Base-by-base conservation (phyloP, 768 basidiomycete genomes). In the Strobilomyces confusus region DNA sequence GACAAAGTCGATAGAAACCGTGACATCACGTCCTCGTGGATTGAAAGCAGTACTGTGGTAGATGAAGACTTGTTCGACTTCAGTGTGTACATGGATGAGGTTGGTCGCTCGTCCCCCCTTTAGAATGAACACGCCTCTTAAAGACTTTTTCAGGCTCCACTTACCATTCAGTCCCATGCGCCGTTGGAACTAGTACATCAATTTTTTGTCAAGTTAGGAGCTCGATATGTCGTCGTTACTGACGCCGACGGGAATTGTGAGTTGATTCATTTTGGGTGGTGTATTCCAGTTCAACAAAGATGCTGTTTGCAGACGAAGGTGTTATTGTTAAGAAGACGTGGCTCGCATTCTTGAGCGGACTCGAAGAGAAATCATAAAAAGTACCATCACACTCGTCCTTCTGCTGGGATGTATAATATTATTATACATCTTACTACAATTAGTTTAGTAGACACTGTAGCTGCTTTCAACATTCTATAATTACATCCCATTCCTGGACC, bases 291-390 rank as follows among this genome's bases (percentile, higher is more conserved):
- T 23, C 55, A 20, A 52, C 41, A 1, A 46, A 4, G 13, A 46
- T 29, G 44, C 20, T 15, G 26, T 29, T 25, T 38, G 25, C 62
- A 92, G 91, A 94, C 64, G 84, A 89, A 63, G 97, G 97, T 9
- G 77, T 95, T 11, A 89, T 99, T 51, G 87, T 93, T 68, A 98
- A 98, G 78, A 95, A 95, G 72, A 82, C 81, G 0, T 99, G 94
- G 93, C 80, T 98, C 25, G 86, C 81, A 8, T 95, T 95, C 72
- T 73, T 98, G 34, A 82, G 77, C 47, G 82, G 86, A 61, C 71
- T 95, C 52, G 87, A 89, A 56, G 83, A 81, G 64, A 83, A 79
- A 42, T 73, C 48, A 26, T 62, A 19, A 62, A 11, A n/a, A 33
- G 14, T 36, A 36, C 32, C 11, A 41, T 26, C 32, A n/a, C 20